Evolutionary conservation across 495 filamentous ascomycete species (phyloP).

Genomic region (Neurospora sp.): DNA sequence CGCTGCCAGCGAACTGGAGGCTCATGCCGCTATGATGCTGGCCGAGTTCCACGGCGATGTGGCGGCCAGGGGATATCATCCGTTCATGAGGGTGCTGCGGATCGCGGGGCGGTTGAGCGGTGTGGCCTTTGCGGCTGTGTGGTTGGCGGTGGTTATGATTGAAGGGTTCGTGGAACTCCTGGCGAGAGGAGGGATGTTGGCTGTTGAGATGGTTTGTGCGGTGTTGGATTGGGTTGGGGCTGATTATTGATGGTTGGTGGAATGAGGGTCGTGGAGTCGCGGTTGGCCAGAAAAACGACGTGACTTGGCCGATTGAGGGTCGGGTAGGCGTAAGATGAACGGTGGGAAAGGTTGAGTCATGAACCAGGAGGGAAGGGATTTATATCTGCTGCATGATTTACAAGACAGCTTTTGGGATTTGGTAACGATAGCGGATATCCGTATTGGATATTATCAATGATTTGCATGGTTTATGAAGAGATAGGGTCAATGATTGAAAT

Average conservation of each 20-base stretch:
- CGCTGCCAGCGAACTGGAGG: not conserved
- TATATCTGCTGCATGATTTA: not conserved
- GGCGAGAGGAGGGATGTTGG: constrained; percentile 13
- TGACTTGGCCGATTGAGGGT: not conserved
- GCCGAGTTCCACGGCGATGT: constrained; percentile 7
- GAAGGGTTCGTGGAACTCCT: constrained; percentile 15
- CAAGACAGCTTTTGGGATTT: not conserved
- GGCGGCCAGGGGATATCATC: constrained; percentile 1
- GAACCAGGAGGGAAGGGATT: not conserved
- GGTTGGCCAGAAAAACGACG: not conserved
- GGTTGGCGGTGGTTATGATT: constrained; percentile 18
- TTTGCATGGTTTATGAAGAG: not conserved
- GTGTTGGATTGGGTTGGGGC: constrained; percentile 26
- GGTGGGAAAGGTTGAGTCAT: too few species aligned
- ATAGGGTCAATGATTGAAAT: not conserved
- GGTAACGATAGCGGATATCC: not conserved
- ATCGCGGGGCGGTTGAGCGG: constrained; percentile 9
- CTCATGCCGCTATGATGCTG: constrained; percentile 5
- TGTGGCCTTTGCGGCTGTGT: constrained; percentile 16
- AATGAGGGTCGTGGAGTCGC: not conserved
- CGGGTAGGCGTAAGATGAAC: too few species aligned
- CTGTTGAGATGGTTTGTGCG: constrained; percentile 18
- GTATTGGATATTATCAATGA: not conserved
- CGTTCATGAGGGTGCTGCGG: constrained; percentile 11
- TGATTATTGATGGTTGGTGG: constrained; percentile 12